Conservation (phyloP, 176 grass and related monocot species). For the Pontederia crassipes region DNA sequence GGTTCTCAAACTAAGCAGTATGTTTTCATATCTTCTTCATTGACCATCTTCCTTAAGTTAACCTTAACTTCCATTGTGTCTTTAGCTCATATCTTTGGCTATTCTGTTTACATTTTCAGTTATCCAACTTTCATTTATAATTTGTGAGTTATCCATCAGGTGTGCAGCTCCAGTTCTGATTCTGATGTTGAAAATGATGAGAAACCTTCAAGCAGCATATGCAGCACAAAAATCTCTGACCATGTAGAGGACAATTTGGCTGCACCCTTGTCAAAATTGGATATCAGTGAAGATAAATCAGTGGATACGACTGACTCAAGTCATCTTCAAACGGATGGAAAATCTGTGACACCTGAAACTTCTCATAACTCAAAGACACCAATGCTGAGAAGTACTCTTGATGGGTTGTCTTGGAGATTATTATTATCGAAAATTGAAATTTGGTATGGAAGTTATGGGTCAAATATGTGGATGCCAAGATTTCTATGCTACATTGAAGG, state of each 20-base stretch:
- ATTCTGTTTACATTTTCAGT: conserved; percentile 14
- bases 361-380: conserved; percentile 24
- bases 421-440: conserved; percentile 56
- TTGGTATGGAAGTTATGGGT: conserved; percentile 96
- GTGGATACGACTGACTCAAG: conserved; percentile 23
- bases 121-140: neutral
- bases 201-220: conserved; percentile 25
- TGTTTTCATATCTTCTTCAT: too few species aligned
- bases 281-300: conserved; percentile 40
- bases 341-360: conserved; percentile 16
- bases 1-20: too few species aligned
- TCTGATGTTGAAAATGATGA: conserved; percentile 43
- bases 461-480: conserved; percentile 26
- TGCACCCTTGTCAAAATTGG: conserved; percentile 43
- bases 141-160: conserved; percentile 27
- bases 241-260: conserved; percentile 34
- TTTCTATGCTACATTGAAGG: conserved; percentile 37
- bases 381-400: conserved; percentile 21
- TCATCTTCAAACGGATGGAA: conserved; percentile 11
- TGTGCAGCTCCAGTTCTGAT: conserved; percentile 41
- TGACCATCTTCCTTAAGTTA: too few species aligned
- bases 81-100: conserved; percentile 8
- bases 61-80: too few species aligned
- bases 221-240: conserved; percentile 23
- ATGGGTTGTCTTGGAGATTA: conserved; percentile 52